Conservation (phyloP, 106 monocot genomes). For the Triglochin maritima region DNA sequence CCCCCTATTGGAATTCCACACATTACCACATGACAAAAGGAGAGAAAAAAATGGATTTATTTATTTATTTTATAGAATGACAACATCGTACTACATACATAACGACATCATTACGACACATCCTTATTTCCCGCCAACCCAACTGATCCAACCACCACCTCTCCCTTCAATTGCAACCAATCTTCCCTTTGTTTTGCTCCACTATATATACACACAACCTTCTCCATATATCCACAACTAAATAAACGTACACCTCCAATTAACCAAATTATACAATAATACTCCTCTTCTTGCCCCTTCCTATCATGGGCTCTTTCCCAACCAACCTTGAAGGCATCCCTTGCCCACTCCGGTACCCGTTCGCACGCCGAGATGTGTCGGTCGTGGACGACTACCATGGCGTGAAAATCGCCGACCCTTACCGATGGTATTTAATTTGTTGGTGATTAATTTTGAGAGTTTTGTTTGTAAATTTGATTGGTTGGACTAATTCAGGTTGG, state of each 20-base stretch:
- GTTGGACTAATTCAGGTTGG: conserved; percentile 38
- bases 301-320: conserved; percentile 41
- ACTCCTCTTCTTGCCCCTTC: not conserved
- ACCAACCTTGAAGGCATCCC: not conserved
- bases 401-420: conserved; percentile 61
- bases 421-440: conserved; percentile 44
- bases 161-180: not conserved
- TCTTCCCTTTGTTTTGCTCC: too few relatives aligned
- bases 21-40: too few relatives aligned
- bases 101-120: not conserved
- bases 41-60: too few relatives aligned
- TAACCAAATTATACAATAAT: too few relatives aligned
- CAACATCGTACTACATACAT: not conserved
- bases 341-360: conserved; percentile 38
- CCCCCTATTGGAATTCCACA: too few relatives aligned
- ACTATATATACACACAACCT: too few relatives aligned
- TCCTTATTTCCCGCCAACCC: not conserved
- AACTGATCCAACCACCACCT: not conserved
- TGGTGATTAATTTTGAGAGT: too few relatives aligned
- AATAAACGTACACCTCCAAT: too few relatives aligned
- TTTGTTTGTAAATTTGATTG: not conserved
- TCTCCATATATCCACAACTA: too few relatives aligned
- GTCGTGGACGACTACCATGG: conserved; percentile 73
- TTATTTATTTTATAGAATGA: not conserved
- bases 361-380: conserved; percentile 58